Evolutionary conservation across 768 basidiomycete genomes (phyloP).

Genomic region (Lyophyllum atratum): DNA sequence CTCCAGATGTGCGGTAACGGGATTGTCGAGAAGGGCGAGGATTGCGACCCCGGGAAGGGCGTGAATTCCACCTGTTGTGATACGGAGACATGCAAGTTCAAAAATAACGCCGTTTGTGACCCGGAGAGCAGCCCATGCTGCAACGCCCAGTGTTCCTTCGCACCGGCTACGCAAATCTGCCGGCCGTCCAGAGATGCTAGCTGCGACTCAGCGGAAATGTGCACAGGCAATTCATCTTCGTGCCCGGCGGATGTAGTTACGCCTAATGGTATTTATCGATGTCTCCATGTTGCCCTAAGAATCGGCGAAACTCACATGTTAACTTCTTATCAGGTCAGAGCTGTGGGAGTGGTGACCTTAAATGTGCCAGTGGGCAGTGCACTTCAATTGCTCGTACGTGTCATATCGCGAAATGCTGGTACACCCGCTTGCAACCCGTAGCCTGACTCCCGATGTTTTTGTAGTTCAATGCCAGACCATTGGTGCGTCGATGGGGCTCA

Average conservation of each 20-base stretch:
- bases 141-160: constrained; percentile 66
- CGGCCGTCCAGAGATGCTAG: constrained; percentile 60
- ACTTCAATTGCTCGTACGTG: constrained; percentile 69
- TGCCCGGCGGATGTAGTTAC: constrained; percentile 69
- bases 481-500: constrained; percentile 71
- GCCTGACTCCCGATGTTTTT: neutral
- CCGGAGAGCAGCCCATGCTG: constrained; percentile 79
- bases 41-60: constrained; percentile 80
- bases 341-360: constrained; percentile 64
- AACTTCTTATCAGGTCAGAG: constrained; percentile 46
- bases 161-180: constrained; percentile 69
- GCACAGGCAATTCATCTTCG: constrained; percentile 70
- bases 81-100: constrained; percentile 73
- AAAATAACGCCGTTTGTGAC: constrained; percentile 71
- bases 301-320: constrained; percentile 4
- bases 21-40: constrained; percentile 80
- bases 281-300: neutral
- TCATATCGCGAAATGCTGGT: constrained; percentile 5
- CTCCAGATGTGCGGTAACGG: constrained; percentile 83
- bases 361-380: constrained; percentile 79
- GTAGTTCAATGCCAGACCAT: constrained; percentile 75
- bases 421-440: neutral
- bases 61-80: constrained; percentile 72
- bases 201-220: constrained; percentile 76
- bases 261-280: constrained; percentile 55